These are phyloP conservation scores for Entonaema liquescens DNA, from an alignment of 495 filamentous ascomycete genomes.

Conservation along the genomic window DNA sequence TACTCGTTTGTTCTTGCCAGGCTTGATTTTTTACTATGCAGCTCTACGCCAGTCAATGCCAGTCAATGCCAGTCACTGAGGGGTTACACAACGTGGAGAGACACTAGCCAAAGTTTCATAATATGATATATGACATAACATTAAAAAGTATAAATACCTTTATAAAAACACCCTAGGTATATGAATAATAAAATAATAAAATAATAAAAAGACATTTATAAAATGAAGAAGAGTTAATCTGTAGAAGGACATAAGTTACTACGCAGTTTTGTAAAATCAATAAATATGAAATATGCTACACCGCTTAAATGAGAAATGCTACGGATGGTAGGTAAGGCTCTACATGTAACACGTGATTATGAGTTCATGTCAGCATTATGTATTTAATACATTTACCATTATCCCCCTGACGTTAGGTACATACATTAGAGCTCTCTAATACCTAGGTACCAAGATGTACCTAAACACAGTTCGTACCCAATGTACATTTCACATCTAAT, in stretches of 20 bases:
- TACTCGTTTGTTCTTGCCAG: not conserved
- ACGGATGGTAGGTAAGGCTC: not conserved
- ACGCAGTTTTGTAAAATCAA: not conserved
- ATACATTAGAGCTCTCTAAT: too few relatives aligned
- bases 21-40: not conserved
- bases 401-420: too few relatives aligned
- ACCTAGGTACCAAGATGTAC: too few relatives aligned
- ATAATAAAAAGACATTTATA: too few relatives aligned
- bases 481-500: too few relatives aligned
- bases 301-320: not conserved
- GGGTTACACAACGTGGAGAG: not conserved
- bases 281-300: not conserved
- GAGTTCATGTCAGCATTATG: not conserved
- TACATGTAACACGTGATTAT: not conserved
- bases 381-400: too few relatives aligned
- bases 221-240: not conserved
- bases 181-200: not conserved
- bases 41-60: too few relatives aligned
- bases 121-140: not conserved
- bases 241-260: not conserved
- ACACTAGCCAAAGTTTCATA: not conserved
- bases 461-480: too few relatives aligned
- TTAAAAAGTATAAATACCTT: not conserved
- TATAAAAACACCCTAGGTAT: not conserved
- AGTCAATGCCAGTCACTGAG: not conserved